These are phyloP conservation scores for Malassezia vespertilionis DNA, from an alignment of 1,284 basidiomycete genomes.

Conservation along the genomic window DNA sequence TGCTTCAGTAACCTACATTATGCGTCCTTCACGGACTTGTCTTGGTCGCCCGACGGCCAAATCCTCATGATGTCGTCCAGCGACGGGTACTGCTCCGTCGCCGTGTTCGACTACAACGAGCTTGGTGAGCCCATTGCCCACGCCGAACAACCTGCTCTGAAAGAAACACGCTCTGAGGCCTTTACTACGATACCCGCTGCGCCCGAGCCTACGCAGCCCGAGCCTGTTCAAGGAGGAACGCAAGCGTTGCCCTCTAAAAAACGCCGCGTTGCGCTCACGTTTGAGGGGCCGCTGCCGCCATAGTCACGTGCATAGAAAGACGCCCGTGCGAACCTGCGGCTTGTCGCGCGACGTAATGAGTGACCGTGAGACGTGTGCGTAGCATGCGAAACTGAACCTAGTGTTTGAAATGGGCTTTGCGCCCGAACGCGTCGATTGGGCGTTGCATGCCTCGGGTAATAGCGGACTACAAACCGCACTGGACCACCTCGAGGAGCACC, in stretches of 20 bases:
- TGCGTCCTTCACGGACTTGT: constrained; percentile 90
- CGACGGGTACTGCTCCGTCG: constrained; percentile 92
- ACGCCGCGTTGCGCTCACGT: constrained; percentile 67
- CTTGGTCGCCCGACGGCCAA: constrained; percentile 93
- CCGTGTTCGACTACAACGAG: constrained; percentile 68
- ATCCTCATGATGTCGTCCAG: constrained; percentile 79
- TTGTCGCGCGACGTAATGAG: constrained; percentile 6
- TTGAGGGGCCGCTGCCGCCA: constrained; percentile 34
- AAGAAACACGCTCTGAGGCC: not conserved
- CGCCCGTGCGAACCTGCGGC: constrained; percentile 2
- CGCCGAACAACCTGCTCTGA: constrained; percentile 28
- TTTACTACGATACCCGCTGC: not conserved
- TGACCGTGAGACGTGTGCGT: constrained; percentile 14
- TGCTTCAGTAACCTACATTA: constrained; percentile 91
- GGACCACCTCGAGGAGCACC: constrained; percentile 43
- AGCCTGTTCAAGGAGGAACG: constrained; percentile 50
- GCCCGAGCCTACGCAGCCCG: constrained; percentile 45
- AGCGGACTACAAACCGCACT: constrained; percentile 31
- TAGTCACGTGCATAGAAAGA: constrained; percentile 3
- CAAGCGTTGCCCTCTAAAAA: constrained; percentile 59
- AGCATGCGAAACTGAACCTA: constrained; percentile 1
- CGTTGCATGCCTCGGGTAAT: constrained; percentile 28
- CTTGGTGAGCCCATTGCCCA: constrained; percentile 57
- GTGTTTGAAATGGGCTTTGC: constrained; percentile 46
- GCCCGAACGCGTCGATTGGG: constrained; percentile 41